Percentiles rank a stretch among this genome's conserved stretches.
Conservation (phyloP, 2,329 filamentous ascomycete genomes). For the Blastomyces gilchristii region DNA sequence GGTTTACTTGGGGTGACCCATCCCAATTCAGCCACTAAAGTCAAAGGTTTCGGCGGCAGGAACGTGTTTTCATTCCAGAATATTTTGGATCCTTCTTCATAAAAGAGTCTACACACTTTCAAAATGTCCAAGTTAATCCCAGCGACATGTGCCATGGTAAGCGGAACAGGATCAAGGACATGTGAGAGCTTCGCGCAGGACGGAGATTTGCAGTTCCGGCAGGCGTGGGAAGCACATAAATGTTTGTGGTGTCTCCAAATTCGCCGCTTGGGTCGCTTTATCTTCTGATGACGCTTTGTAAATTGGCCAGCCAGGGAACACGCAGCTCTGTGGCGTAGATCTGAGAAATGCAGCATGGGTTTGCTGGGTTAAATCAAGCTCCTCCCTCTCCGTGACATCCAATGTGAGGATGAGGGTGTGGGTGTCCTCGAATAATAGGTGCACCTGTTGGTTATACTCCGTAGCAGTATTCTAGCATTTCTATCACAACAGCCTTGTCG, state of each 20-base stretch:
- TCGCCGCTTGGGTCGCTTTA: not conserved
- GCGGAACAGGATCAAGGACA: not conserved
- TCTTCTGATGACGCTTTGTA: not conserved
- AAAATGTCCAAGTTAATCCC: not conserved
- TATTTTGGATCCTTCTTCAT: conserved; percentile 1
- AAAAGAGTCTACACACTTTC: conserved; percentile 1
- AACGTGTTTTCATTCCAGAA: not conserved
- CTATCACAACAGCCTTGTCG: not conserved
- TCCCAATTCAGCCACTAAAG: not conserved
- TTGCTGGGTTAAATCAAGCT: not conserved
- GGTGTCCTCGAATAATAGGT: not conserved
- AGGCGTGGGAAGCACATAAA: not conserved
- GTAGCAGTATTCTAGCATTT: not conserved
- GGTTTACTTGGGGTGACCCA: not conserved
- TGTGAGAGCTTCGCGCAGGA: not conserved
- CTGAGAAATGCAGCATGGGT: not conserved
- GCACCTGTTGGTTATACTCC: not conserved
- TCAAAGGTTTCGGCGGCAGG: not conserved
- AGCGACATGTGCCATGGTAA: not conserved
- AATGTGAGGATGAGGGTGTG: not conserved
- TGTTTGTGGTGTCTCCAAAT: not conserved
- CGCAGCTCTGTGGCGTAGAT: not conserved
- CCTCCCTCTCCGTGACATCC: not conserved
- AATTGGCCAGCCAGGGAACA: not conserved
- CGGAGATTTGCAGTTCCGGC: not conserved